Evolutionary conservation across 768 basidiomycete species (phyloP).

Genomic region (Sporobolomyces roseus): DNA sequence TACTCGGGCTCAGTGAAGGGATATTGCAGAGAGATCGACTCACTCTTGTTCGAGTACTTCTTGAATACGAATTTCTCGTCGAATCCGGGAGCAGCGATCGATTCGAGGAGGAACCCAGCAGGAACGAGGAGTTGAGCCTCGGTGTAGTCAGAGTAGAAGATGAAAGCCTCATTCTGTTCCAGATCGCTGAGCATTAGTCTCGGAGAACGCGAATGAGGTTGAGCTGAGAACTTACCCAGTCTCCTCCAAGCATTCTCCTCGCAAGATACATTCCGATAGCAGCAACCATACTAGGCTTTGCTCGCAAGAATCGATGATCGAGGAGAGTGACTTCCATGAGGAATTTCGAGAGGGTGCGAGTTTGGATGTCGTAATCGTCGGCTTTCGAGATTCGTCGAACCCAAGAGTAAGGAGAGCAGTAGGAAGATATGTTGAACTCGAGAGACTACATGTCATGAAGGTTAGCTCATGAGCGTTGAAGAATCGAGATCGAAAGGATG

Average conservation of each 20-base stretch:
- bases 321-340: slow-evolving; percentile 91
- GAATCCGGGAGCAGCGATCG: slow-evolving; percentile 74
- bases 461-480: neutral
- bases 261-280: slow-evolving; percentile 97
- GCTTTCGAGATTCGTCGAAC: slow-evolving; percentile 97
- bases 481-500: neutral
- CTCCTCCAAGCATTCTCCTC: slow-evolving; percentile 84
- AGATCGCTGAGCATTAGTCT: neutral
- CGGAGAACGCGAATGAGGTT: neutral
- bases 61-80: slow-evolving; percentile 81
- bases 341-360: slow-evolving; percentile 94
- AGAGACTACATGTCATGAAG: slow-evolving; percentile 56
- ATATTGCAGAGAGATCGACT: neutral
- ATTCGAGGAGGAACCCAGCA: slow-evolving; percentile 74
- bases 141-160: slow-evolving; percentile 86
- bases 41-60: slow-evolving; percentile 89
- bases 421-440: slow-evolving; percentile 90
- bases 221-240: slow-evolving; percentile 70
- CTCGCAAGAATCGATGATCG: slow-evolving; percentile 86
- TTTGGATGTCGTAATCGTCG: slow-evolving; percentile 97
- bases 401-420: slow-evolving; percentile 99
- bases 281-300: slow-evolving; percentile 87
- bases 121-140: slow-evolving; percentile 81
- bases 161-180: slow-evolving; percentile 76
- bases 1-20: neutral